These are phyloP conservation scores for Tolypocladium tundrense DNA, from an alignment of 2,329 filamentous ascomycete species.

Conservation along the genomic window DNA sequence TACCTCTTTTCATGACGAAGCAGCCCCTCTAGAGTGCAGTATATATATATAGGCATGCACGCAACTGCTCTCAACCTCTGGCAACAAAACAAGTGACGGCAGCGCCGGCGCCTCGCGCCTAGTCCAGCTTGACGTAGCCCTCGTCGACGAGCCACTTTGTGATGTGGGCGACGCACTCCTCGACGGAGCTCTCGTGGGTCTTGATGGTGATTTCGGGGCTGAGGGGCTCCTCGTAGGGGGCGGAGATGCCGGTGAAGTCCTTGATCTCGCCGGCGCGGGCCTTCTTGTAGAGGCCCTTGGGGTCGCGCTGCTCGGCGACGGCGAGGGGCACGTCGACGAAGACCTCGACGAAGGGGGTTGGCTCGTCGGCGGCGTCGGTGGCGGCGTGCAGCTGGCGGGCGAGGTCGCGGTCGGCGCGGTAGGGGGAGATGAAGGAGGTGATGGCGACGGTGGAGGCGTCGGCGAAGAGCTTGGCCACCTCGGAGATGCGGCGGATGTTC, in stretches of 20 bases:
- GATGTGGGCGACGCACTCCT: constrained; percentile 83
- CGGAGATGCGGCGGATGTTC: constrained; percentile 93
- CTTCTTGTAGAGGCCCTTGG: constrained; percentile 97
- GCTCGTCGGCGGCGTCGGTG: constrained; percentile 45
- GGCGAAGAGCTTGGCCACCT: constrained; percentile 93
- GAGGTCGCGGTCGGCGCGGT: constrained; percentile 73
- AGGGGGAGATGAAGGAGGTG: constrained; percentile 95
- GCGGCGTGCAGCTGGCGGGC: constrained; percentile 71
- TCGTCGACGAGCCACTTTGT: constrained; percentile 65
- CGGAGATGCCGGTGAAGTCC: constrained; percentile 92
- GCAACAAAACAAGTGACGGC: background rate
- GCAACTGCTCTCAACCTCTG: background rate
- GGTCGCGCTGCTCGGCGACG: constrained; percentile 88
- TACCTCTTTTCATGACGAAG: constrained; percentile 11
- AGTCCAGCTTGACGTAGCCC: constrained; percentile 32
- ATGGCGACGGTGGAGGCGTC: constrained; percentile 81
- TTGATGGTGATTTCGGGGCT: constrained; percentile 79
- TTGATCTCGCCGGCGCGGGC: constrained; percentile 88
- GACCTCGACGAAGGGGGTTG: constrained; percentile 86
- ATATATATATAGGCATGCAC: background rate
- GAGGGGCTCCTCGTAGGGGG: constrained; percentile 85
- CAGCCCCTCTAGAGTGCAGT: background rate
- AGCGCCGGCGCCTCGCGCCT: background rate
- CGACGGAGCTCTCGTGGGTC: constrained; percentile 71
- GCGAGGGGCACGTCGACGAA: constrained; percentile 86